Evolutionary conservation across 2,329 filamentous ascomycete genomes (phyloP).

Genomic region (Fusarium sarcochroum): DNA sequence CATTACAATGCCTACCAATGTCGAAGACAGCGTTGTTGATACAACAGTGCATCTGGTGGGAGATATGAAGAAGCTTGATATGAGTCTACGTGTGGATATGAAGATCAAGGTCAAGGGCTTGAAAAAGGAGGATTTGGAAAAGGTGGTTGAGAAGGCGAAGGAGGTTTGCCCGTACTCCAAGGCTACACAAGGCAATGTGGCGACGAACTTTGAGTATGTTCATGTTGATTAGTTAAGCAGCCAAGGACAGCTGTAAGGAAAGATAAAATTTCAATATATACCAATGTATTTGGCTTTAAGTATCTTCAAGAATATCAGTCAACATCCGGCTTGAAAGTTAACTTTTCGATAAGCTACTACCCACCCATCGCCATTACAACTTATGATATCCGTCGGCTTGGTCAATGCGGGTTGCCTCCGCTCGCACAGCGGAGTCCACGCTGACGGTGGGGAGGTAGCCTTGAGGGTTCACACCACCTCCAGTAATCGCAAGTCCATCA

Average conservation of each 20-base stretch:
- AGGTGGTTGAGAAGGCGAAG: conserved; percentile 10
- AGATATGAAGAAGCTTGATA: conserved; percentile 23
- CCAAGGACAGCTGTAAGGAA: background rate
- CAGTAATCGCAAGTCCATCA: too few species aligned
- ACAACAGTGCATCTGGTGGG: conserved; percentile 25
- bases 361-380: too few species aligned
- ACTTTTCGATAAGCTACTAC: too few species aligned
- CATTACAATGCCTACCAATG: conserved; percentile 8
- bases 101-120: conserved; percentile 27
- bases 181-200: conserved; percentile 8
- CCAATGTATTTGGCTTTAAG: too few species aligned
- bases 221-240: background rate
- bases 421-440: too few species aligned
- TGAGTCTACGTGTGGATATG: conserved; percentile 23
- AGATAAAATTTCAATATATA: background rate
- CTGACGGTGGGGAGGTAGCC: too few species aligned
- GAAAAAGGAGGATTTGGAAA: background rate
- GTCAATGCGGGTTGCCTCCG: too few species aligned
- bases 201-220: conserved; percentile 13
- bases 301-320: too few species aligned
- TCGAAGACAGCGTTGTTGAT: conserved; percentile 25
- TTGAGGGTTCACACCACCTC: too few species aligned
- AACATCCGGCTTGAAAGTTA: too few species aligned
- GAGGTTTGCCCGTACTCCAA: conserved; percentile 21
- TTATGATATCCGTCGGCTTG: too few species aligned